Percentiles rank a stretch among this genome's conserved stretches.
Evolutionary conservation across 306 rosid genomes (phyloP).

Genomic region (Vigna nakashimae): DNA sequence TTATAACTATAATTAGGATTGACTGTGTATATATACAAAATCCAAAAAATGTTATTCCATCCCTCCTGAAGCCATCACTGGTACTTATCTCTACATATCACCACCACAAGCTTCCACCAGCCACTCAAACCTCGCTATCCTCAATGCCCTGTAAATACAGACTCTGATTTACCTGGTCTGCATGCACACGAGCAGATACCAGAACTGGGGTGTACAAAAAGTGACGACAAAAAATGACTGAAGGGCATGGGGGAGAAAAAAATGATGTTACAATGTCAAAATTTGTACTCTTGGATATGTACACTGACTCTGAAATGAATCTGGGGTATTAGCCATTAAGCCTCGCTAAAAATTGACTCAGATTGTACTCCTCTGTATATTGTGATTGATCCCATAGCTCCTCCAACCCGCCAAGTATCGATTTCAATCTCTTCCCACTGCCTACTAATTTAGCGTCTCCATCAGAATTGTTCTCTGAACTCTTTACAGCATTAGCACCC

Average conservation of each 20-base stretch:
- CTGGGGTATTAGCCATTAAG: slow-evolving; percentile 74
- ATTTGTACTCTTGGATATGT: slow-evolving; percentile 56
- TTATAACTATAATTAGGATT: slow-evolving; percentile 42
- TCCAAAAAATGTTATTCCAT: slow-evolving; percentile 44
- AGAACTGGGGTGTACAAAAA: slow-evolving; percentile 23
- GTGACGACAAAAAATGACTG: slow-evolving; percentile 44
- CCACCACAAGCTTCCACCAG: slow-evolving; percentile 1
- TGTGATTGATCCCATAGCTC: slow-evolving; percentile 98
- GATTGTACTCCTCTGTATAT: slow-evolving; percentile 91
- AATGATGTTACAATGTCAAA: slow-evolving; percentile 54
- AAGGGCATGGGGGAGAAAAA: slow-evolving; percentile 45
- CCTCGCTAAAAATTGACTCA: slow-evolving; percentile 85
- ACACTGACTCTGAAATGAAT: slow-evolving; percentile 53
- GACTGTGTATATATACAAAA: slow-evolving; percentile 47
- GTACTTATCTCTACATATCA: slow-evolving; percentile 46
- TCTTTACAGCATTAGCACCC: slow-evolving; percentile 67
- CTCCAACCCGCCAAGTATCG: slow-evolving; percentile 92
- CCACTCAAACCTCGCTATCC: slow-evolving; percentile 45
- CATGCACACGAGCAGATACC: slow-evolving; percentile 30
- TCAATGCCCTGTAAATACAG: slow-evolving; percentile 43
- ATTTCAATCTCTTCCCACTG: slow-evolving; percentile 84
- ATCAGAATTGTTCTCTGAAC: slow-evolving; percentile 54
- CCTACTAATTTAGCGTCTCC: slow-evolving; percentile 66
- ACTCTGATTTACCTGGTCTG: slow-evolving; percentile 37
- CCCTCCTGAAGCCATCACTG: slow-evolving; percentile 49